Conservation (phyloP, 2,329 filamentous ascomycete genomes). For the Magnaporthiopsis poae region DNA sequence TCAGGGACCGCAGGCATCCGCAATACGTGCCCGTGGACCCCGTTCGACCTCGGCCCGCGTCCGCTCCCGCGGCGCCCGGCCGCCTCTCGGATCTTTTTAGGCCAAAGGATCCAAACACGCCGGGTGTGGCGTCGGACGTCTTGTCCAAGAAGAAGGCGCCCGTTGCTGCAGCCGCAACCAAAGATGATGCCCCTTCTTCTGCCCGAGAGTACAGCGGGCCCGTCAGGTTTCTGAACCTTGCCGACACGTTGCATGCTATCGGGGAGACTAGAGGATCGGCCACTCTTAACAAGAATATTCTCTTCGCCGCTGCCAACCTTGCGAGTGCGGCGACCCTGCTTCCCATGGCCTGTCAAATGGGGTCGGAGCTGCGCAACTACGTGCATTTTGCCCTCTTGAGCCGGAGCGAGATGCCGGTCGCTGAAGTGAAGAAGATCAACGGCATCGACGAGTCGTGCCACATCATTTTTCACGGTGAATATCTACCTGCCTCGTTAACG, state of each 20-base stretch:
- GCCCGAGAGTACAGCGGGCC: conserved; percentile 53
- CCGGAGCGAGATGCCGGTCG: conserved; percentile 57
- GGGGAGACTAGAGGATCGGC: conserved; percentile 41
- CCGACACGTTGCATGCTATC: conserved; percentile 51
- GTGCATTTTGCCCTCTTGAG: conserved; percentile 79
- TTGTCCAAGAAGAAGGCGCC: conserved; percentile 9
- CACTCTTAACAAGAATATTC: conserved; percentile 54
- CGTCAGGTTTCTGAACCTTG: conserved; percentile 58
- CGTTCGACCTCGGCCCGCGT: neutral
- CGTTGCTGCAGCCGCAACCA: neutral
- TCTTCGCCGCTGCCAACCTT: conserved; percentile 70
- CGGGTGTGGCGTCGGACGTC: too few species aligned
- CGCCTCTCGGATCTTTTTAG: neutral
- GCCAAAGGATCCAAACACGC: neutral
- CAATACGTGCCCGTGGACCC: conserved; percentile 20
- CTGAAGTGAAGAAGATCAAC: conserved; percentile 65
- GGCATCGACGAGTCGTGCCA: conserved; percentile 64
- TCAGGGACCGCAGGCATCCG: conserved; percentile 29
- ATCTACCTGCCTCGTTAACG: neutral
- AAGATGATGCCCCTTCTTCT: conserved; percentile 16
- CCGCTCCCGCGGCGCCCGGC: neutral
- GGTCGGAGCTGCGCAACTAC: conserved; percentile 52
- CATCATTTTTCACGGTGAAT: conserved; percentile 47
- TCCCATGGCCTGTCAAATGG: conserved; percentile 83
- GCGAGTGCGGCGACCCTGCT: conserved; percentile 63